Evolutionary conservation across 371 early-diverging fungal species (phyloP).

Genomic region (Syncephalastrum contaminatum): DNA sequence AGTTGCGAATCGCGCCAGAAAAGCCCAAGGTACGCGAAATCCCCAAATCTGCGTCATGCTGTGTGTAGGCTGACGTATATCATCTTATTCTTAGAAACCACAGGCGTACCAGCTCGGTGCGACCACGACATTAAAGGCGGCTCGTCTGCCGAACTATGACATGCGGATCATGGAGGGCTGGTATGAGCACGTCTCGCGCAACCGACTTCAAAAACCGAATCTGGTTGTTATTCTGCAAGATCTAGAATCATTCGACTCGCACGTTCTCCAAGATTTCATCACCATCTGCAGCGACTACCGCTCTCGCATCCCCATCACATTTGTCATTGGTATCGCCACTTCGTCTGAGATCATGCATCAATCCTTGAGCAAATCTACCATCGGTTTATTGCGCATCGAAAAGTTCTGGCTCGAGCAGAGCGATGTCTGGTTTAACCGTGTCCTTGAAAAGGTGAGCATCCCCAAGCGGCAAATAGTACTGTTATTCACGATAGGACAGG

Average conservation of each 20-base stretch:
- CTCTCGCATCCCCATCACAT: slow-evolving; percentile 68
- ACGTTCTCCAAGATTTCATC: slow-evolving; percentile 73
- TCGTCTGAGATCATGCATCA: slow-evolving; percentile 83
- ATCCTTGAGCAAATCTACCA: slow-evolving; percentile 65
- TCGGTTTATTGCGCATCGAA: slow-evolving; percentile 71
- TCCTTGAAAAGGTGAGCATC: slow-evolving; percentile 60
- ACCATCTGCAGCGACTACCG: slow-evolving; percentile 76
- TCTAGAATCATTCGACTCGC: slow-evolving; percentile 80
- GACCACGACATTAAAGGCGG: slow-evolving; percentile 14
- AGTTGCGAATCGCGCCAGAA: background rate
- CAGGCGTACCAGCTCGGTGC: slow-evolving; percentile 10
- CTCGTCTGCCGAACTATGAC: slow-evolving; percentile 53
- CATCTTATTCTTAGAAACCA: too few relatives aligned
- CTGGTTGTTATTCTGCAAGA: slow-evolving; percentile 83
- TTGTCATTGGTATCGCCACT: slow-evolving; percentile 86
- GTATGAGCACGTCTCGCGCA: slow-evolving; percentile 44
- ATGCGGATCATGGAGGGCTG: slow-evolving; percentile 65
- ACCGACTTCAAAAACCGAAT: slow-evolving; percentile 22
- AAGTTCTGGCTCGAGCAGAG: slow-evolving; percentile 79
- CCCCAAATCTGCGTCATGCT: background rate
- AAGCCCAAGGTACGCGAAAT: background rate
- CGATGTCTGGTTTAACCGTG: slow-evolving; percentile 72
- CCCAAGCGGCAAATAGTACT: background rate
- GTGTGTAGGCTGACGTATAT: background rate
- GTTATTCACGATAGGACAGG: slow-evolving; percentile 13